phyloP scores from a whole-genome alignment of 192 early-diverging fungal species.

The Coemansia sp. region DNA sequence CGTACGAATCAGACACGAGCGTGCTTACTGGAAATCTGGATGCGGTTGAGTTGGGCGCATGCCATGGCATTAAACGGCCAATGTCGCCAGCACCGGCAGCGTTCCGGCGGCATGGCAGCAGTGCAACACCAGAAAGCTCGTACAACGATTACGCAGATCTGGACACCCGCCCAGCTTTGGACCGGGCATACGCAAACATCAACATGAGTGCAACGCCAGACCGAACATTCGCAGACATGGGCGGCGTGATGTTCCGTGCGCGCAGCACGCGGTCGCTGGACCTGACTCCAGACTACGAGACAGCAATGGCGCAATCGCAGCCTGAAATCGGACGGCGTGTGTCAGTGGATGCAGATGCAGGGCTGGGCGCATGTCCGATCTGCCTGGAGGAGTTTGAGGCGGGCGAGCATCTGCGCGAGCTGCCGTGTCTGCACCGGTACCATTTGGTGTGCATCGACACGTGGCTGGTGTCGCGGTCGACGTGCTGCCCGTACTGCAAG shows the following conservation, averaged over 20 bases:
- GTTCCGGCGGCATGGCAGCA: conserved; percentile 24
- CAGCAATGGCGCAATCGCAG: conserved; percentile 21
- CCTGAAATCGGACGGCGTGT: conserved; percentile 31
- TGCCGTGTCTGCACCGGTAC: conserved; percentile 66
- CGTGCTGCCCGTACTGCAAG: conserved; percentile 56
- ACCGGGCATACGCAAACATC: not conserved
- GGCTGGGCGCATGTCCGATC: conserved; percentile 61
- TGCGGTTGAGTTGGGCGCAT: conserved; percentile 1
- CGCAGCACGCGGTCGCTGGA: conserved; percentile 33
- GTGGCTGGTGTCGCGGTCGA: conserved; percentile 57
- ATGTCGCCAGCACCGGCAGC: conserved; percentile 24
- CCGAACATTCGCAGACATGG: conserved; percentile 4
- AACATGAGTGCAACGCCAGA: not conserved
- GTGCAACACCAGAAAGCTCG: conserved; percentile 14
- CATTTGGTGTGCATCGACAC: conserved; percentile 69
- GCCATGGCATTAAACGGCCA: conserved; percentile 1
- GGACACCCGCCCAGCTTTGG: not conserved
- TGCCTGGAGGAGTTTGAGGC: conserved; percentile 67
- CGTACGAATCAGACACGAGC: conserved; percentile 1
- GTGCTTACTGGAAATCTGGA: conserved; percentile 11
- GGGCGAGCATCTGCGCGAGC: conserved; percentile 64
- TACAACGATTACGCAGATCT: not conserved
- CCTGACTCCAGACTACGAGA: conserved; percentile 8
- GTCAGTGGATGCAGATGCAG: conserved; percentile 21
- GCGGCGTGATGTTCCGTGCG: conserved; percentile 24